Conservation (phyloP, 1,284 basidiomycete genomes). For the Moesziomyces aphidis region DNA sequence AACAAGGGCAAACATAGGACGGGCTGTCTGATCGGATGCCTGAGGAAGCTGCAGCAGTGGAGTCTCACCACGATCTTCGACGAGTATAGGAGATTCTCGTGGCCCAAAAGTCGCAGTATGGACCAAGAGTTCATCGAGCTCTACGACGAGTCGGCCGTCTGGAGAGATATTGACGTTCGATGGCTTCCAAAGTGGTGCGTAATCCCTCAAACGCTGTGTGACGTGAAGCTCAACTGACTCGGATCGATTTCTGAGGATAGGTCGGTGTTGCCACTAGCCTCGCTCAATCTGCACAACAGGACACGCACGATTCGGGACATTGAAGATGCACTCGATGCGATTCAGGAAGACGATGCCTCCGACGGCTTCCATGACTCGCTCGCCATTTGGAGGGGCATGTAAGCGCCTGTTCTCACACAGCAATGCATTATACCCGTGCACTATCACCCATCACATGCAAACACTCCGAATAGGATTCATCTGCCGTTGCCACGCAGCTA, state of each 20-base stretch:
- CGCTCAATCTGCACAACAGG: constrained; percentile 26
- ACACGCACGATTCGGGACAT: constrained; percentile 11
- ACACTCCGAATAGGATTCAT: too few relatives aligned
- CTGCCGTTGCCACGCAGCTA: constrained; percentile 2
- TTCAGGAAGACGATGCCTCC: background rate
- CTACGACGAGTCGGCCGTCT: constrained; percentile 55
- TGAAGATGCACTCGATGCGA: constrained; percentile 18
- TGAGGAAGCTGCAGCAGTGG: constrained; percentile 72
- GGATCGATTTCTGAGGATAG: background rate
- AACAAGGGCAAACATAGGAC: constrained; percentile 75
- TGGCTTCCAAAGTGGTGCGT: constrained; percentile 45
- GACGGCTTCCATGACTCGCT: constrained; percentile 9
- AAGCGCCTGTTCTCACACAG: background rate
- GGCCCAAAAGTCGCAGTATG: constrained; percentile 71
- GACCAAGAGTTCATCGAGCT: constrained; percentile 74
- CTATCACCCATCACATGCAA: background rate
- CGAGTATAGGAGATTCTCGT: constrained; percentile 72
- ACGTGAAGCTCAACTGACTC: background rate
- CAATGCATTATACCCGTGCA: constrained; percentile 17
- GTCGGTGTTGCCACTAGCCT: constrained; percentile 27
- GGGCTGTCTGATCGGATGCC: constrained; percentile 73
- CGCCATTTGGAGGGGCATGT: constrained; percentile 48
- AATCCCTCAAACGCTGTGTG: background rate
- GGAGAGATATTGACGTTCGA: constrained; percentile 30
- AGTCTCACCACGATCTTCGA: constrained; percentile 72